Percentiles rank a stretch among this genome's conserved stretches.
Evolutionary conservation across 306 rosid genomes (phyloP).

Genomic region (Cucurbita argyrosperma): DNA sequence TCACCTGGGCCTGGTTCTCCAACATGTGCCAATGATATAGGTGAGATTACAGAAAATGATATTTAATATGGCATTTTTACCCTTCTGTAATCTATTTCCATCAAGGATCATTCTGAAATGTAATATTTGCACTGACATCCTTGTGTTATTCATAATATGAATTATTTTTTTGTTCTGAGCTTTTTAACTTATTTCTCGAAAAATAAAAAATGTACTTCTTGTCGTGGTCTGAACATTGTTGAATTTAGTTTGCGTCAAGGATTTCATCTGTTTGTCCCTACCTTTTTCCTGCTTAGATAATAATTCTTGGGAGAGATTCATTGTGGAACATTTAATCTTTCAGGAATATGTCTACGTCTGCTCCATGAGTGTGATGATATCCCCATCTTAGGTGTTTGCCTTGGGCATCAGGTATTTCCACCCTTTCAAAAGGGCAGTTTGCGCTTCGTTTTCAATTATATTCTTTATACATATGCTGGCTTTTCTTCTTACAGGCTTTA

Average conservation of each 20-base stretch:
- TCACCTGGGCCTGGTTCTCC: slow-evolving; percentile 99
- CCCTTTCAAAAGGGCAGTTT: background rate
- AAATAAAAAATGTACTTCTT: background rate
- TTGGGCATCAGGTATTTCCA: slow-evolving; percentile 83
- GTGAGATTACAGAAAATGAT: slow-evolving; percentile 27
- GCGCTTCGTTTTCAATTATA: background rate
- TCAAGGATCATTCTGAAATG: background rate
- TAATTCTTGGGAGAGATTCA: background rate
- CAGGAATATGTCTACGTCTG: slow-evolving; percentile 86
- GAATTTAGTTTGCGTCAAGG: background rate
- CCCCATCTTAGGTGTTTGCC: slow-evolving; percentile 90
- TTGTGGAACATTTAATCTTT: slow-evolving; percentile 16
- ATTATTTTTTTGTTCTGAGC: background rate
- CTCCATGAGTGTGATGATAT: slow-evolving; percentile 68
- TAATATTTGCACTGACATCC: background rate
- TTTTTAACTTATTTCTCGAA: background rate
- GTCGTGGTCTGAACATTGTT: background rate
- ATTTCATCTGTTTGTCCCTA: background rate
- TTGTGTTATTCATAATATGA: background rate
- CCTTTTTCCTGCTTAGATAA: background rate
- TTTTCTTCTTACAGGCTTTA: slow-evolving; percentile 53
- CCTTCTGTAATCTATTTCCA: background rate
- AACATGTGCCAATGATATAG: slow-evolving; percentile 65
- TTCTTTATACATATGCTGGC: background rate
- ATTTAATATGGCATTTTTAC: background rate